A percentile compares a stretch with the other conserved stretches of the same genome.
Evolutionary conservation across 2,329 filamentous ascomycete species (phyloP).

Genomic region (Dichotomopilus funicola): DNA sequence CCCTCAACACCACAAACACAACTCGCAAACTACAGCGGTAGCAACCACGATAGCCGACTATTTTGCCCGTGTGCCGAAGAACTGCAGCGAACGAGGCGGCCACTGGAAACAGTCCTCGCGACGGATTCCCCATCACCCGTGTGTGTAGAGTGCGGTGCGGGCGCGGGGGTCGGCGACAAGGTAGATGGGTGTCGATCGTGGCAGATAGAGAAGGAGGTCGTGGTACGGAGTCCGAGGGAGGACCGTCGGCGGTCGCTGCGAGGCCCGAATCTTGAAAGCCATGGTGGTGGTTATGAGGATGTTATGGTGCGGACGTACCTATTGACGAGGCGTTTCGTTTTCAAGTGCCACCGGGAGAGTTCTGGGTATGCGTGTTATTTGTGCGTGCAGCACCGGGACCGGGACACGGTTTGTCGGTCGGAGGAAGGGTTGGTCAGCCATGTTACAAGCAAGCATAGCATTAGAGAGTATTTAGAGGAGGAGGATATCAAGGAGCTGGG

Average conservation of each 20-base stretch:
- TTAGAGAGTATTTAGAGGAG: conserved; percentile 24
- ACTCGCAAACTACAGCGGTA: background rate
- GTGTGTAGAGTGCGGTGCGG: conserved; percentile 17
- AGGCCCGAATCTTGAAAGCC: no score
- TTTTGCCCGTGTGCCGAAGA: conserved; percentile 31
- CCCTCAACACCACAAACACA: background rate
- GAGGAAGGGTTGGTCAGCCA: conserved; percentile 30
- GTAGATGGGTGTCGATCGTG: conserved; percentile 18
- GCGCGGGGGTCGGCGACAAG: conserved; percentile 21
- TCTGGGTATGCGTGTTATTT: conserved; percentile 30
- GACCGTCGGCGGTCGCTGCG: background rate
- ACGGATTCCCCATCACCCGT: background rate
- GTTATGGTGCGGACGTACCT: conserved; percentile 28
- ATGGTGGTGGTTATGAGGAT: conserved; percentile 12
- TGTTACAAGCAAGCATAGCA: conserved; percentile 23
- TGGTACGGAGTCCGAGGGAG: conserved; percentile 6
- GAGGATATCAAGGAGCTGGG: conserved; percentile 23
- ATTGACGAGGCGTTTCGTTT: conserved; percentile 31
- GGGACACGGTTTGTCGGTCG: conserved; percentile 26
- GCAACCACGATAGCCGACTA: conserved; percentile 20
- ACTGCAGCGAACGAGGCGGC: conserved; percentile 22
- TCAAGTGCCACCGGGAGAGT: conserved; percentile 32
- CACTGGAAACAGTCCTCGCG: background rate
- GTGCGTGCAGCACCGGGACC: conserved; percentile 25
- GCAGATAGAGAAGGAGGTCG: conserved; percentile 25